Conservation (phyloP, 208 protist genomes). For the Wallacemonas sp. region DNA sequence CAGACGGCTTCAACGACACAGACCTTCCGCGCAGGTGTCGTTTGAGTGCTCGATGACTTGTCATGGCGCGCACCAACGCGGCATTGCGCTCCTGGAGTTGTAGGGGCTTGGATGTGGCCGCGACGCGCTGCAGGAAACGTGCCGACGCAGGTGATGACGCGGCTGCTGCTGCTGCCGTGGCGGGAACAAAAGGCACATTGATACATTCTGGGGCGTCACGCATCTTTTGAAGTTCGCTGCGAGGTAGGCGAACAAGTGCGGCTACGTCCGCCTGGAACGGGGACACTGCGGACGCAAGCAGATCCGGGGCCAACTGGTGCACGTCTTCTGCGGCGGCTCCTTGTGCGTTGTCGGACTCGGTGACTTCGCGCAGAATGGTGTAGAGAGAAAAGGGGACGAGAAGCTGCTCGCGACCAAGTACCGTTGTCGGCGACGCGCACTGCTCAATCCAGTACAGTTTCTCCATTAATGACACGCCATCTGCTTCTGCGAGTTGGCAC, state of each 20-base stretch:
- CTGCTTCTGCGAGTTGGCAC: conserved; percentile 15
- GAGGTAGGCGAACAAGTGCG: background rate
- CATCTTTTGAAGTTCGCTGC: conserved; percentile 8
- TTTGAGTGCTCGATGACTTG: background rate
- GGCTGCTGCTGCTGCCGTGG: background rate
- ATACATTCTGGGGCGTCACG: background rate
- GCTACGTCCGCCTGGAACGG: conserved; percentile 22
- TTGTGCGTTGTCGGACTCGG: background rate
- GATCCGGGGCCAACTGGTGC: conserved; percentile 18
- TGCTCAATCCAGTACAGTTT: conserved; percentile 29
- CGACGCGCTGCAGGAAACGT: conserved; percentile 1
- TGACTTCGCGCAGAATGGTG: conserved; percentile 14
- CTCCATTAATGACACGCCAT: conserved; percentile 25
- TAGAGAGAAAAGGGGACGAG: conserved; percentile 26
- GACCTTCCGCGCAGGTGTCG: background rate
- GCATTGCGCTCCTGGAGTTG: conserved; percentile 7
- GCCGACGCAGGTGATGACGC: background rate
- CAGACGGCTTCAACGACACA: background rate
- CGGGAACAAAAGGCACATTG: background rate
- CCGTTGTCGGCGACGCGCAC: background rate
- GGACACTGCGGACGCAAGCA: conserved; percentile 21
- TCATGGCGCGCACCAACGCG: conserved; percentile 6
- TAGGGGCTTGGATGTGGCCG: background rate
- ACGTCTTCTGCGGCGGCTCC: background rate
- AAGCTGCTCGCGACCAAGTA: background rate